A percentile compares a stretch with the other conserved stretches of the same genome.
phyloP scores from a whole-genome alignment of 2,329 filamentous ascomycete genomes.

The Leptographium radiaticola region DNA sequence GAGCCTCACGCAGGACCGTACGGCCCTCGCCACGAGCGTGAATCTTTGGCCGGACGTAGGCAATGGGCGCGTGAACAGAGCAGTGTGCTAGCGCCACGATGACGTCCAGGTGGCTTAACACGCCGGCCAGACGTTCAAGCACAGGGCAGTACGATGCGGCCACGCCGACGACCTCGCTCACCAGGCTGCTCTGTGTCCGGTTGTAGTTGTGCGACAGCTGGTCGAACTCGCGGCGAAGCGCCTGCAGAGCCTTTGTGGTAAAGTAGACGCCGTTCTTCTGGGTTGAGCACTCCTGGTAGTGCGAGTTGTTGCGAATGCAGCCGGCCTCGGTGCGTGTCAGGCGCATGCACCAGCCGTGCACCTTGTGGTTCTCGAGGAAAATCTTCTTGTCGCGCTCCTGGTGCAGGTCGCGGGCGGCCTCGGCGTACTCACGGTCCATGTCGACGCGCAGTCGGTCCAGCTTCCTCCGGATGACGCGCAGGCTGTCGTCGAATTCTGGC shows the following conservation, averaged over 20 bases:
- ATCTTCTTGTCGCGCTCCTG: conserved; percentile 98
- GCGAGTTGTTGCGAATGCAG: conserved; percentile 81
- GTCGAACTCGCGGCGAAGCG: conserved; percentile 79
- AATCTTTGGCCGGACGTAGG: conserved; percentile 84
- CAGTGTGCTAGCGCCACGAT: conserved; percentile 89
- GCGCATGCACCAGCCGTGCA: conserved; percentile 93
- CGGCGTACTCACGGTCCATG: conserved; percentile 70
- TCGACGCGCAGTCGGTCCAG: conserved; percentile 72
- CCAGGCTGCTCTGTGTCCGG: conserved; percentile 79
- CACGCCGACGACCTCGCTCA: conserved; percentile 83
- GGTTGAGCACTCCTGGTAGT: conserved; percentile 90
- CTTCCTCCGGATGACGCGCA: conserved; percentile 80
- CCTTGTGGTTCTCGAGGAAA: conserved; percentile 90
- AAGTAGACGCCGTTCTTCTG: conserved; percentile 99
- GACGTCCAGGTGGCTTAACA: conserved; percentile 88
- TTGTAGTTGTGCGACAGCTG: conserved; percentile 92
- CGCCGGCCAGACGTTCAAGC: conserved; percentile 73
- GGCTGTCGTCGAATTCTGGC: conserved; percentile 84
- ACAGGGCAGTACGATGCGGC: conserved; percentile 92
- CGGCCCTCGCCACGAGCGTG: conserved; percentile 78
- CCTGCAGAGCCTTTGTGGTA: conserved; percentile 70
- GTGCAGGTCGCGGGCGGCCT: conserved; percentile 65
- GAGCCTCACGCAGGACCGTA: conserved; percentile 81
- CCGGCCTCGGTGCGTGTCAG: conserved; percentile 82
- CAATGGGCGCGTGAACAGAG: conserved; percentile 80